phyloP scores from a whole-genome alignment of 768 basidiomycete species.

The Pleurotus citrinopileatus region DNA sequence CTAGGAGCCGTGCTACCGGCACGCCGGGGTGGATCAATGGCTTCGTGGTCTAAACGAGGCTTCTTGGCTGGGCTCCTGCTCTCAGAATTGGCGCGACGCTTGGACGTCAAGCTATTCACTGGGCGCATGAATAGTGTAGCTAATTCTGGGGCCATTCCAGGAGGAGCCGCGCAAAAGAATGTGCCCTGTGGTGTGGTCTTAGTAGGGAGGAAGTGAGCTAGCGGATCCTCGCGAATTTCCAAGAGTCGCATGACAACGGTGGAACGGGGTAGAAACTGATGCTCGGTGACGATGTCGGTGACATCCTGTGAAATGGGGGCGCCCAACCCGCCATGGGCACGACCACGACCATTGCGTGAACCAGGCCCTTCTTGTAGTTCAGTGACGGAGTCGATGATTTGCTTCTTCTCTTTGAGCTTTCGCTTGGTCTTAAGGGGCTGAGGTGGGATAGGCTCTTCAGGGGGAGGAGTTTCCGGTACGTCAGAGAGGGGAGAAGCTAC shows the following conservation, averaged over 20 bases:
- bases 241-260: slow-evolving; percentile 81
- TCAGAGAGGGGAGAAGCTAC: slow-evolving; percentile 77
- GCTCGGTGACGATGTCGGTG: slow-evolving; percentile 72
- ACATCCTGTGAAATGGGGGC: slow-evolving; percentile 54
- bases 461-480: slow-evolving; percentile 75
- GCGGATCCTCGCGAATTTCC: slow-evolving; percentile 82
- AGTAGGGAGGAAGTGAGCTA: slow-evolving; percentile 83
- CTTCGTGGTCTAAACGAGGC: slow-evolving; percentile 42
- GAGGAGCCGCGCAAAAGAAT: slow-evolving; percentile 83
- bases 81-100: slow-evolving; percentile 60
- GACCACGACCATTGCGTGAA: slow-evolving; percentile 52
- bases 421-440: slow-evolving; percentile 40
- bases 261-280: slow-evolving; percentile 84
- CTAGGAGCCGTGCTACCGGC: slow-evolving; percentile 64
- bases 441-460: slow-evolving; percentile 48
- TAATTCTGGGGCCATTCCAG: slow-evolving; percentile 79
- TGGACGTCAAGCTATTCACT: slow-evolving; percentile 43
- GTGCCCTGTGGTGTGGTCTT: slow-evolving; percentile 67
- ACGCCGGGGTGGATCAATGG: slow-evolving; percentile 71
- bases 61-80: slow-evolving; percentile 60
- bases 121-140: slow-evolving; percentile 84
- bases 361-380: slow-evolving; percentile 72
- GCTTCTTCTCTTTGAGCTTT: slow-evolving; percentile 73
- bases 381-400: slow-evolving; percentile 87
- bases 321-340: slow-evolving; percentile 42